These are phyloP conservation scores for Lipomyces mesembrius DNA, from an alignment of 805 yeast species.

Conservation along the genomic window DNA sequence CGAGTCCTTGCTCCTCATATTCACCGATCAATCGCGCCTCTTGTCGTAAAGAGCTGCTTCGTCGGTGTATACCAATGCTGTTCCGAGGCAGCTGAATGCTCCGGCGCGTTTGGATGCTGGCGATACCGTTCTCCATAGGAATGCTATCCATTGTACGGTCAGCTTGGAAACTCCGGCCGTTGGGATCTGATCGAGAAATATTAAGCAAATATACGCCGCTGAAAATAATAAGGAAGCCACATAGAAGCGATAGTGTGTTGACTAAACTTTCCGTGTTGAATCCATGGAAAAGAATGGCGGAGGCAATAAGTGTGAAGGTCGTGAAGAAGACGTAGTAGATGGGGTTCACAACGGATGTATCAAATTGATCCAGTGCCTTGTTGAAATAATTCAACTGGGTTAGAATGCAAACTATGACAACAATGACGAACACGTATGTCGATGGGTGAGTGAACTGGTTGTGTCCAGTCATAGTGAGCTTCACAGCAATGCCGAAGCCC, in stretches of 20 bases:
- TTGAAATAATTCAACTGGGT: constrained; percentile 94
- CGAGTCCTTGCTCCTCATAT: constrained; percentile 46
- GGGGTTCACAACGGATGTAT: constrained; percentile 90
- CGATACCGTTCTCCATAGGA: constrained; percentile 84
- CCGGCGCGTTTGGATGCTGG: constrained; percentile 75
- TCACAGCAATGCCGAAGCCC: constrained; percentile 90
- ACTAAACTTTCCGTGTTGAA: constrained; percentile 82
- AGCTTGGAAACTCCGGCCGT: constrained; percentile 20
- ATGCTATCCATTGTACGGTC: constrained; percentile 61
- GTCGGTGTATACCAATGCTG: constrained; percentile 39
- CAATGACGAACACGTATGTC: constrained; percentile 77
- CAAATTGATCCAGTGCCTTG: constrained; percentile 91
- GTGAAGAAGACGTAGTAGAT: constrained; percentile 90
- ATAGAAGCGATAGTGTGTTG: constrained; percentile 76
- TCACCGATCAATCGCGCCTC: constrained; percentile 42
- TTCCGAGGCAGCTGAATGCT: constrained; percentile 67
- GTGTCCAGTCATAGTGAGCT: constrained; percentile 79
- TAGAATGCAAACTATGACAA: constrained; percentile 78
- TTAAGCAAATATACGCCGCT: constrained; percentile 84
- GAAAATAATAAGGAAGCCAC: constrained; percentile 86
- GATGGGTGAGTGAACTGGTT: constrained; percentile 86
- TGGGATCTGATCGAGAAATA: constrained; percentile 60
- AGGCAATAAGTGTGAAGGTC: constrained; percentile 82
- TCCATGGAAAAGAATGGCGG: constrained; percentile 83
- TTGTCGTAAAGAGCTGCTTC: constrained; percentile 42